These are phyloP conservation scores for Fusarium sp. DNA, from an alignment of 2,329 filamentous ascomycete genomes.

Conservation along the genomic window DNA sequence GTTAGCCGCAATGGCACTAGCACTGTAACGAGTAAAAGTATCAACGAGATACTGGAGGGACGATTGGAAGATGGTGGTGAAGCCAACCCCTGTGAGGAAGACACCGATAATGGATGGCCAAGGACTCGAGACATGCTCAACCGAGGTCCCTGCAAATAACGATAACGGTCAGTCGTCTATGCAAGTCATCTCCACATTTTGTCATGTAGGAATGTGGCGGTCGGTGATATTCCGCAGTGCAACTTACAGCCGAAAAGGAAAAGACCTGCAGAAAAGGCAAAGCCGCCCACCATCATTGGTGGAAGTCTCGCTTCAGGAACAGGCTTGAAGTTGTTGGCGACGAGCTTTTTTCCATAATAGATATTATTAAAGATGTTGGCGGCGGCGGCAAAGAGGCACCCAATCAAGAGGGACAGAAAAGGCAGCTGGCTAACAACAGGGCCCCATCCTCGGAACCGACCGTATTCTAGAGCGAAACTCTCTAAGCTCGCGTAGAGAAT, in stretches of 20 bases:
- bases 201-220: background rate
- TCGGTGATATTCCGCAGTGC: background rate
- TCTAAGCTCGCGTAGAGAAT: constrained; percentile 1
- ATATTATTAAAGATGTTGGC: constrained; percentile 3
- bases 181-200: background rate
- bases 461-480: background rate
- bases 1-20: background rate
- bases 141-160: background rate
- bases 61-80: constrained; percentile 6
- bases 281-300: constrained; percentile 5
- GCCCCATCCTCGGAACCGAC: background rate
- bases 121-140: background rate
- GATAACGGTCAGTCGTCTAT: constrained; percentile 6
- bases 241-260: constrained; percentile 7
- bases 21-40: background rate
- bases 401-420: background rate
- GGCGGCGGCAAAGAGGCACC: background rate
- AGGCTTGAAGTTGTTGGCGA: background rate
- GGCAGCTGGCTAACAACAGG: background rate
- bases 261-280: constrained; percentile 1
- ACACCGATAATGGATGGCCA: constrained; percentile 2
- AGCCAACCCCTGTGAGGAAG: background rate
- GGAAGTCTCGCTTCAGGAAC: constrained; percentile 6
- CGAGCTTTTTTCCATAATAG: constrained; percentile 4
- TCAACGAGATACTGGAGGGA: constrained; percentile 5